Evolutionary conservation across 78 protist species (phyloP).

Genomic region (Cavenderia fasciculata): DNA sequence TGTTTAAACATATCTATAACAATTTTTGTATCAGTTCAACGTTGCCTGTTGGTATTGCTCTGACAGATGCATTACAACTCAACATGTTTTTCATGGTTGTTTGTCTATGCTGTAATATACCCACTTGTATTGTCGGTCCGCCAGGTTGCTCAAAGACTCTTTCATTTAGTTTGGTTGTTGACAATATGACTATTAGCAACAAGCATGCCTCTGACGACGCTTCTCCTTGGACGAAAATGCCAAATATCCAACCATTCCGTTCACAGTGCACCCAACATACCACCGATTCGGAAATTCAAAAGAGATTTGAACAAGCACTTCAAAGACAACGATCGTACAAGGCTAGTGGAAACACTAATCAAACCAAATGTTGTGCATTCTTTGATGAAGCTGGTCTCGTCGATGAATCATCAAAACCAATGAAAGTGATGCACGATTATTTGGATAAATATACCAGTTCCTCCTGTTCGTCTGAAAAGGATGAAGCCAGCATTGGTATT

Average conservation of each 20-base stretch:
- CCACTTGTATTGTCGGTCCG: conserved; percentile 54
- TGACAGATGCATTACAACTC: conserved; percentile 18
- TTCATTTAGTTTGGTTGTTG: conserved; percentile 15
- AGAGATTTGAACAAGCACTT: conserved; percentile 13
- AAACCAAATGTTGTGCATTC: conserved; percentile 25
- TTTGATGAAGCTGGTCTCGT: conserved; percentile 66
- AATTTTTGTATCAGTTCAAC: not conserved
- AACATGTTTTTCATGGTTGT: conserved; percentile 34
- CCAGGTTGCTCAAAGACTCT: conserved; percentile 65
- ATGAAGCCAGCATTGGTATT: not conserved
- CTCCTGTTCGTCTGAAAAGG: not conserved
- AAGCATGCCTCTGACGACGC: too few relatives aligned
- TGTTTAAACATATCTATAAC: not conserved
- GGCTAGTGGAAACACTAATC: not conserved
- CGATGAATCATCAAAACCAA: conserved; percentile 37
- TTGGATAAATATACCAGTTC: not conserved
- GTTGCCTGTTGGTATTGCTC: conserved; percentile 49
- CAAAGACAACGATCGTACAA: not conserved
- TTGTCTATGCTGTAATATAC: not conserved
- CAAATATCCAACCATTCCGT: not conserved
- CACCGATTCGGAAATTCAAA: conserved; percentile 45
- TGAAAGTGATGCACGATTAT: conserved; percentile 62
- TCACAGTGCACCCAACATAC: conserved; percentile 53
- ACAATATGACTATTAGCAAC: not conserved
- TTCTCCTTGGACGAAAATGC: conserved; percentile 11